Evolutionary conservation across 2,329 filamentous ascomycete genomes (phyloP), one percentile per base, ranked within the genome.

Genomic region (Clonostachys sp.): DNA sequence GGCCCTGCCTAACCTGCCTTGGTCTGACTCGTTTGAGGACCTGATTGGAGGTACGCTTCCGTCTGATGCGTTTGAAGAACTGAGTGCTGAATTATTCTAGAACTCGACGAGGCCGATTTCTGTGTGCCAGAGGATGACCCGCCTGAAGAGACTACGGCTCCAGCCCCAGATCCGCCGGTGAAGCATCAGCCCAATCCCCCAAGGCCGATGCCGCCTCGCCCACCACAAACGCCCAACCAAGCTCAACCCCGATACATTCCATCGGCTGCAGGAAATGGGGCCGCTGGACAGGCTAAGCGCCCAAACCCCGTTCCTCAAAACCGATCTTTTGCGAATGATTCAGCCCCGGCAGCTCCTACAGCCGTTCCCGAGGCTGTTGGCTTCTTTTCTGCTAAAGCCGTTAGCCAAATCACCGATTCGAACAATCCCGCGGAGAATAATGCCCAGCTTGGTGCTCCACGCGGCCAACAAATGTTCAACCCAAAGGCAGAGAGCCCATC

Each of bases 71-170:
- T 60, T 61, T 63, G 62, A 66, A 47, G 62, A 66, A 53, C 57
- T 65, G 50, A 58, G 66, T 55, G 57, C 61, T 67, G 57, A 67
- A 61, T 52, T 53, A 56, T 47, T 62, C 67, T 77, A 75, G 81
- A 89, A 50, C 86, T 91, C 60, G 87, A 90, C 57, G 86, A 89
- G 65, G 84, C 80, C 45, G 87, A 91, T 62, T 90, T 91, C 59
- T 83, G 79, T 44, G 84, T 87, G 8, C 70, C 77, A 10, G 77
- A 87, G 52, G 80, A 86, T 30, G 84, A 78, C 17, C 84, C 91
- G 57, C 87, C 87, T 5, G 88, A 94, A 61, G 89, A 92, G 61
- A 75, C 92, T n/a, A 67, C 78, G 33, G 65, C 91, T 12, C 67
- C 44, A 49, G 55, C 35, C 40, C 49, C 42, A 48, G 45, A 50